Conservation (phyloP, 2,329 filamentous ascomycete species). For the Fusarium concolor region DNA sequence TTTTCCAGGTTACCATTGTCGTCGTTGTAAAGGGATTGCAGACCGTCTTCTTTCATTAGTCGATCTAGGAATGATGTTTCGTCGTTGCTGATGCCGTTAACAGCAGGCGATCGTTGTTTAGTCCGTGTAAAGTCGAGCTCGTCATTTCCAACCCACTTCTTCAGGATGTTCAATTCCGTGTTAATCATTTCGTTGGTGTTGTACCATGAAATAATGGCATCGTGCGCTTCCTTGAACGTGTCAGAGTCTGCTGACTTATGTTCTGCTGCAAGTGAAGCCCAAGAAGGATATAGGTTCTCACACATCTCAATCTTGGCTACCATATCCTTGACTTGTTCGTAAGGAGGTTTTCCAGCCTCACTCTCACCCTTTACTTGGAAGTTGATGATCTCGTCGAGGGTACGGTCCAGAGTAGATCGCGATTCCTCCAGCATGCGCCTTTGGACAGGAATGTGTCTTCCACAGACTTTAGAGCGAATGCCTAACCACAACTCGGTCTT, state of each 20-base stretch:
- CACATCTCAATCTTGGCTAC: conserved; percentile 91
- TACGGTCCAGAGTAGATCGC: conserved; percentile 76
- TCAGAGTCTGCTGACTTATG: conserved; percentile 82
- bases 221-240: conserved; percentile 83
- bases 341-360: conserved; percentile 87
- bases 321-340: conserved; percentile 89
- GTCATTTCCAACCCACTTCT: conserved; percentile 96
- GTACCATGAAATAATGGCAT: conserved; percentile 94
- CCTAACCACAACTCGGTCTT: conserved; percentile 89
- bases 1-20: conserved; percentile 60
- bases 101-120: conserved; percentile 72
- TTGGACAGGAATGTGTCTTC: conserved; percentile 85
- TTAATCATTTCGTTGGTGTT: conserved; percentile 98
- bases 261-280: conserved; percentile 76
- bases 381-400: conserved; percentile 88
- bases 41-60: conserved; percentile 92
- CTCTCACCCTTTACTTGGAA: conserved; percentile 96
- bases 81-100: conserved; percentile 79
- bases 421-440: conserved; percentile 89
- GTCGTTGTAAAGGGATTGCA: conserved; percentile 90
- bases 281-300: conserved; percentile 86
- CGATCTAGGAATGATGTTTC: conserved; percentile 95
- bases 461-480: conserved; percentile 84
- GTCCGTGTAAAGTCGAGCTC: conserved; percentile 90
- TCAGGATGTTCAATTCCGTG: conserved; percentile 89